phyloP scores from a whole-genome alignment of 495 filamentous ascomycete species.

The Penicillium alfredii region DNA sequence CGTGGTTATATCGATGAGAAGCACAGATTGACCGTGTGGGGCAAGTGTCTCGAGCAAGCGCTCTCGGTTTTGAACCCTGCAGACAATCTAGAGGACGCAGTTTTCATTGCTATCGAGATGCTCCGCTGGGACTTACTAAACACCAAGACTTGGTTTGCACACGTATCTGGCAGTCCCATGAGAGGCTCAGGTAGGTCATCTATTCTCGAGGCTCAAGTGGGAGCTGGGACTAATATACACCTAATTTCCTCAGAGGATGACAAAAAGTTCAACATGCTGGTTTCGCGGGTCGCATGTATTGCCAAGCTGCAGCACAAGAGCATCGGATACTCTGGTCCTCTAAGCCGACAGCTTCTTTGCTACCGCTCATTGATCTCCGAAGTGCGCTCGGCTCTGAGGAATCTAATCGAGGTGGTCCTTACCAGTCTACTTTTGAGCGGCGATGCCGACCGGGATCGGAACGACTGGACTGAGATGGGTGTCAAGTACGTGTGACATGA shows the following conservation, averaged over 20 bases:
- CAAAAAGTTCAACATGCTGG: constrained; percentile 65
- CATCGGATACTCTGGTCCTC: constrained; percentile 89
- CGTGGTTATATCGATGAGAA: constrained; percentile 75
- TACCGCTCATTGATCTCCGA: constrained; percentile 79
- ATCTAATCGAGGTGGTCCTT: constrained; percentile 73
- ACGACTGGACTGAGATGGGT: constrained; percentile 65
- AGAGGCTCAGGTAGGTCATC: constrained; percentile 52
- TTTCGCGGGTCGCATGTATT: constrained; percentile 79
- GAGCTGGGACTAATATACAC: too few relatives aligned
- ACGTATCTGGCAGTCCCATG: constrained; percentile 54
- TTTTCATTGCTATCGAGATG: constrained; percentile 75
- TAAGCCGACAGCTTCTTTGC: constrained; percentile 82
- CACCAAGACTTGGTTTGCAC: constrained; percentile 49
- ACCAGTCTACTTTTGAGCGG: constrained; percentile 75
- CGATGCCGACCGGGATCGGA: constrained; percentile 62
- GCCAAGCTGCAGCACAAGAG: constrained; percentile 72
- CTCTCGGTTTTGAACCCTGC: constrained; percentile 54
- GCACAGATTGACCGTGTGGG: constrained; percentile 81
- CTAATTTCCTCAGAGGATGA: constrained; percentile 60
- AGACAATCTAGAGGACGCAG: constrained; percentile 53
- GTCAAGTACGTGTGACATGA: constrained; percentile 52
- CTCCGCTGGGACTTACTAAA: constrained; percentile 73
- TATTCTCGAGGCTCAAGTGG: too few relatives aligned
- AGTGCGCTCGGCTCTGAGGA: constrained; percentile 70
- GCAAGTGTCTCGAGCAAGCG: constrained; percentile 65